Percentiles rank a stretch among this genome's conserved stretches.
These are phyloP conservation scores for Platanus orientalis DNA, from an alignment of 164 flowering plant species.

Conservation along the genomic window DNA sequence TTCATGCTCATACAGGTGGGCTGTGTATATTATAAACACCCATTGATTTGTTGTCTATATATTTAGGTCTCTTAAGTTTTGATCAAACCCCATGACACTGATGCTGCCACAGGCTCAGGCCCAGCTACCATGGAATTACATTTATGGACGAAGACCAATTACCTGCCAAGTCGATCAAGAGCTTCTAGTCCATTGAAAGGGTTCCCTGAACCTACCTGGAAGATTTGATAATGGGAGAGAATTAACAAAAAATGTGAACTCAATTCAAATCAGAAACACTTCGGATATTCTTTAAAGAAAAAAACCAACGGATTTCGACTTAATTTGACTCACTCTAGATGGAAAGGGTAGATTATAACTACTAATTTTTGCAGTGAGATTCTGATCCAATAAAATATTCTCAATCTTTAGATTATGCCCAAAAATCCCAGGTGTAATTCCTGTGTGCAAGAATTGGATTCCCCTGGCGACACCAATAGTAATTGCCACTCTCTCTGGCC, in stretches of 20 bases:
- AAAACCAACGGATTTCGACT: background rate
- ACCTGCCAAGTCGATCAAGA: constrained; percentile 24
- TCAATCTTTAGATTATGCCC: constrained; percentile 64
- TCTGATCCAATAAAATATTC: constrained; percentile 61
- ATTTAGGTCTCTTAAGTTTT: background rate
- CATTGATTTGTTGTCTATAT: too few relatives aligned
- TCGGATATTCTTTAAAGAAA: too few relatives aligned
- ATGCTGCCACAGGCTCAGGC: background rate
- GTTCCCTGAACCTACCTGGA: constrained; percentile 49
- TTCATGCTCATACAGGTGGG: background rate
- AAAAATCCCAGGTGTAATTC: constrained; percentile 48
- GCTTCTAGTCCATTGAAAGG: constrained; percentile 28
- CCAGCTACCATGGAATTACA: background rate
- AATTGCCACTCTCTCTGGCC: constrained; percentile 79
- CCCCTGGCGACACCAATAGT: constrained; percentile 72
- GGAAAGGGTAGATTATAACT: constrained; percentile 57
- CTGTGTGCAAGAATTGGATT: constrained; percentile 73
- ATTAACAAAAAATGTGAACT: background rate
- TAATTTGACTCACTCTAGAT: constrained; percentile 38
- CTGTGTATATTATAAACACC: too few relatives aligned
- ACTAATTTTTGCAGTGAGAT: constrained; percentile 63
- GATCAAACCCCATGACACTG: background rate
- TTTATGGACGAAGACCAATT: background rate
- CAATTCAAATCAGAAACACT: background rate
- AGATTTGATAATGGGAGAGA: background rate